Conservation (phyloP, 192 early-diverging fungal genomes). For the Coemansia aciculifera region DNA sequence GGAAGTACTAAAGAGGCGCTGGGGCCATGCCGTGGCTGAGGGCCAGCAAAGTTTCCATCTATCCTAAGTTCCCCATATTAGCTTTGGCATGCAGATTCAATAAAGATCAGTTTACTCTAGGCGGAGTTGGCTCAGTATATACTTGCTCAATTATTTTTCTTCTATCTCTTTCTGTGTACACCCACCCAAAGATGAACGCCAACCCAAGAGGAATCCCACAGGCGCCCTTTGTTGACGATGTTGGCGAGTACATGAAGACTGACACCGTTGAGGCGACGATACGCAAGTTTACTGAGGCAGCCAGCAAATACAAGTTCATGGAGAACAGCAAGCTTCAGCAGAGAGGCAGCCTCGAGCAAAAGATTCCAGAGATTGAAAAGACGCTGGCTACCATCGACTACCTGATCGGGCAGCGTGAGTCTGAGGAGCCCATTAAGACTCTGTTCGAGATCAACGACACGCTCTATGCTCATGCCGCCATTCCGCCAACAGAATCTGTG, state of each 20-base stretch:
- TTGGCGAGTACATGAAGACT: conserved; percentile 81
- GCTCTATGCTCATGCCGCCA: conserved; percentile 80
- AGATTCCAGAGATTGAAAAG: conserved; percentile 96
- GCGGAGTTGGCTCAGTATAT: too few relatives aligned
- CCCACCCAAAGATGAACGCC: conserved; percentile 52
- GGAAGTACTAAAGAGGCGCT: conserved; percentile 63
- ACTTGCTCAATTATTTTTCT: not conserved
- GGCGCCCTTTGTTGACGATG: conserved; percentile 92
- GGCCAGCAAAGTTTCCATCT: conserved; percentile 80
- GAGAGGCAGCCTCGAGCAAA: conserved; percentile 78
- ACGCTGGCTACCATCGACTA: conserved; percentile 86
- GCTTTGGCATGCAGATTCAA: not conserved
- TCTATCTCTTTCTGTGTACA: not conserved
- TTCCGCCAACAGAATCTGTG: conserved; percentile 76
- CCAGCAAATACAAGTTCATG: conserved; percentile 98
- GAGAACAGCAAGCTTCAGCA: conserved; percentile 87
- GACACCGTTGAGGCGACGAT: conserved; percentile 81
- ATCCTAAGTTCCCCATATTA: conserved; percentile 45
- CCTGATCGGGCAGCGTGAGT: conserved; percentile 62
- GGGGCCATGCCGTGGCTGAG: conserved; percentile 74
- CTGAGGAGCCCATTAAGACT: conserved; percentile 71
- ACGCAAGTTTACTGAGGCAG: conserved; percentile 90
- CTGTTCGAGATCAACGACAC: conserved; percentile 96
- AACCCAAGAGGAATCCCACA: conserved; percentile 96
- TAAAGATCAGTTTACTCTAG: too few relatives aligned